Evolutionary conservation across 2,329 filamentous ascomycete genomes (phyloP).

Genomic region (Colletotrichum eremochloae): DNA sequence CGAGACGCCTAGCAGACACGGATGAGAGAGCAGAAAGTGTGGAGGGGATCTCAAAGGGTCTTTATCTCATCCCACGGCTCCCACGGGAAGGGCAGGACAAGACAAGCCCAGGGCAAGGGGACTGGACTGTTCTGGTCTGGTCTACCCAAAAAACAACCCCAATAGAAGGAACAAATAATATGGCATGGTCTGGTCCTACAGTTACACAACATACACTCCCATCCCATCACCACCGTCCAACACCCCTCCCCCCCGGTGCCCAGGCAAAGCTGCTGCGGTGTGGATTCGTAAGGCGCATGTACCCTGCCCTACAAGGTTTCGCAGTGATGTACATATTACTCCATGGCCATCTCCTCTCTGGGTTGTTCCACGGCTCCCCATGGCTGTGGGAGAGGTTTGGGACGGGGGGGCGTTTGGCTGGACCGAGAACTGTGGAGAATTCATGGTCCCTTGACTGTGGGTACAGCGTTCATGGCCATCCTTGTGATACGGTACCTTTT

Average conservation of each 20-base stretch:
- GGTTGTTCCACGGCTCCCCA: constrained; percentile 12
- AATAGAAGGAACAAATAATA: constrained; percentile 14
- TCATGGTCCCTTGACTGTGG: constrained; percentile 9
- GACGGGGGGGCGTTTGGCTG: constrained; percentile 36
- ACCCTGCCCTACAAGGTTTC: constrained; percentile 14
- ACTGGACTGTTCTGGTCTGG: neutral
- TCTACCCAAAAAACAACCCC: neutral
- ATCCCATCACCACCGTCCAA: constrained; percentile 17
- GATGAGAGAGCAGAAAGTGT: neutral
- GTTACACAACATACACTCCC: constrained; percentile 33
- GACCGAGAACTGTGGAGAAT: constrained; percentile 39
- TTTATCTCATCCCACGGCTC: constrained; percentile 37
- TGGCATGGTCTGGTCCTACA: constrained; percentile 8
- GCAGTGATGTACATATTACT: constrained; percentile 21
- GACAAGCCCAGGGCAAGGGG: neutral
- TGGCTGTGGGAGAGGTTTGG: constrained; percentile 28
- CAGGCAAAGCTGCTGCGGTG: neutral
- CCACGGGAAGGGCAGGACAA: constrained; percentile 18
- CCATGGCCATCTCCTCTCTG: constrained; percentile 9
- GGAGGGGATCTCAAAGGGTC: constrained; percentile 40
- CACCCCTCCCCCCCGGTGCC: neutral
- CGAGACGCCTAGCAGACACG: neutral
- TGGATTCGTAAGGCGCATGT: constrained; percentile 9
- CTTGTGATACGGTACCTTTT: neutral
- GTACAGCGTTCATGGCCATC: neutral